Evolutionary conservation across 768 basidiomycete species (phyloP), one percentile per base, ranked within the genome.

Genomic region (Crucibulum laeve): DNA sequence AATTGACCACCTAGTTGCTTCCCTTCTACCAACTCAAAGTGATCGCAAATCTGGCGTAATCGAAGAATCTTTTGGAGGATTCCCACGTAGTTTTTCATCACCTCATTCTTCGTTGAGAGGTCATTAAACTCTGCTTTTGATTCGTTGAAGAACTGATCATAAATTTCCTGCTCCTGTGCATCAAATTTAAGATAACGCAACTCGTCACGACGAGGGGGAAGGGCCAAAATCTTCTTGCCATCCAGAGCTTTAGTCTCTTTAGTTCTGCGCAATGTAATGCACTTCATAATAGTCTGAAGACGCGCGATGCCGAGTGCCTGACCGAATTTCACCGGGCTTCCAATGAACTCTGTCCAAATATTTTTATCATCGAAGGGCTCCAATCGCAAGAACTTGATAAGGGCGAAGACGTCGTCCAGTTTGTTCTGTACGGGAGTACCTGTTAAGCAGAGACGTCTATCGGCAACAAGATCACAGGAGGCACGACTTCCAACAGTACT

Each of bases 351-450:
- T 18, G 86, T 92, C 93, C 96, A 99, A 10, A 84, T 65, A 43
- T 80, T 82, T 65, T 94, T 94, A 62, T 97, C 92, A 57, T 96
- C 89, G 53, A 98, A 85, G 1, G 96, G 96, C 18, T 82, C 77
- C 54, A 98, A 63, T 17, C 93, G 86, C 43, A 99, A 67, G 67
- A 99, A 98, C 65, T 96, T 96, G 74, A 99, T 83, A 46, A 99
- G 73, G 4, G 96, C 96, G 63, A 87, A 98, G 39, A 99, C 87
- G 58, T 99, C 96, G 66, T 98, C 96, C 41, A 98, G 79, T 64
- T 95, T 96, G 74, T 99, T 99, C 69, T 99, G 96, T 26, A 99
- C 92, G 1, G 96, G 96, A 5, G 96, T 99, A 44, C 96, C 96
- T n/a, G 94, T 94, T 30, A 99, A 71, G 62, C 91, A 94, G 33